Evolutionary conservation across 495 filamentous ascomycete species (phyloP), one percentile per base, ranked within the genome.

Genomic region (Evansstolkia leycettana): DNA sequence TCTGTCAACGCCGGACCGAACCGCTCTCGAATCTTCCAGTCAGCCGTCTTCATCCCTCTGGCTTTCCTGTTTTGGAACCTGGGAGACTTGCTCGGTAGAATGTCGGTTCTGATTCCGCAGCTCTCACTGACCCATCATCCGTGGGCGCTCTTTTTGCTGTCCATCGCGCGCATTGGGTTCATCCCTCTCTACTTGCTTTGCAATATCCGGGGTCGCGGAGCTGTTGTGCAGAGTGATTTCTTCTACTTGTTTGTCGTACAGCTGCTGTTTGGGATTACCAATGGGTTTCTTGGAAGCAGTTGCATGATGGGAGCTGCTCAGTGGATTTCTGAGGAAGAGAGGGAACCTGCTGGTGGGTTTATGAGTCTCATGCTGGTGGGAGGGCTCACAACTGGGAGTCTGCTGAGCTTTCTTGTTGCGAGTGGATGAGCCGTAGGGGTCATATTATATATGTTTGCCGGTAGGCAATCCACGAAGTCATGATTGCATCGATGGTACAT

Each of bases 51-150:
- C 58, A 85, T 95, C 33, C 88, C 90, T 1, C 65, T 95, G 2
- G 83, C 69, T 7, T 94, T 96, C 58, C 72, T 99, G 18, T 70
- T 94, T 45, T 99, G 90, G 90, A 99, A 96, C 46, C 46, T 76
- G 5, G 90, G 90, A 24, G 90, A 99, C 51, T 64, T 96, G 3
- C 18, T 69, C 7, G 89, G 89, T 0, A 70, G 92, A 2, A 62
- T 90, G n/a, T 28, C 72, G 0, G 80, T 85, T 10, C 65, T 78
- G 6, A 53, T 81, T 7, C 75, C 82, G 5, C 52, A 60, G 0
- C 50, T 76, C n/a, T 72, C 71, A 9, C 62, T 88, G 29, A 60
- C 67, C 0, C 65, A 72, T 9, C 69, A 70, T 7, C 86, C 89
- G 7, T 48, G 54, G 2, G 32, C 72, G 3, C 54, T 94, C 2